phyloP scores from a whole-genome alignment of 495 filamentous ascomycete species.

The Aspergillus sclerotiicarbonarius region DNA sequence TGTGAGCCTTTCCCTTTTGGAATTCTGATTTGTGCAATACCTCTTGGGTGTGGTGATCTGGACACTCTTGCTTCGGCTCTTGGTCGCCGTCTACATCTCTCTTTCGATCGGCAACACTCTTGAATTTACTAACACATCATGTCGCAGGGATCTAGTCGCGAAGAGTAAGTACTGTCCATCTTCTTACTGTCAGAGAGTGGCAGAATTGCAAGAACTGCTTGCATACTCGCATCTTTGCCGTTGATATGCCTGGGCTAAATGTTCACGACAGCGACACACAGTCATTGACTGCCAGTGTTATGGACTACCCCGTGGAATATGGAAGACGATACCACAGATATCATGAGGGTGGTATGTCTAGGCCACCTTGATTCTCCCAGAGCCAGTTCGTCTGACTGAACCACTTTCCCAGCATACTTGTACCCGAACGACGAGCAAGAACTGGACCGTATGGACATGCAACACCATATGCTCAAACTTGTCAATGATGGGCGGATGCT shows the following conservation, averaged over 20 bases:
- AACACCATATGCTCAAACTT: constrained; percentile 59
- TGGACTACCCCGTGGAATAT: constrained; percentile 53
- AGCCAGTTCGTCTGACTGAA: constrained; percentile 13
- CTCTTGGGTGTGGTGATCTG: background rate
- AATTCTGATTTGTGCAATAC: constrained; percentile 1
- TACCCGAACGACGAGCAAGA: constrained; percentile 59
- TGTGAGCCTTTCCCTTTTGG: constrained; percentile 18
- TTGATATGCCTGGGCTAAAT: constrained; percentile 9
- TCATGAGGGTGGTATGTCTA: constrained; percentile 51
- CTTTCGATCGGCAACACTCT: background rate
- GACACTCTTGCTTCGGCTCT: background rate
- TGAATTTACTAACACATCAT: constrained; percentile 24
- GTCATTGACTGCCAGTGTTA: constrained; percentile 50
- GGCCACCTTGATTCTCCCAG: background rate
- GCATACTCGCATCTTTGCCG: background rate
- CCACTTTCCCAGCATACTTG: constrained; percentile 40
- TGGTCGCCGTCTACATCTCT: background rate
- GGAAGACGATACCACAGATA: constrained; percentile 57
- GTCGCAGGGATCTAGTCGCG: constrained; percentile 20
- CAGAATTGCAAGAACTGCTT: background rate
- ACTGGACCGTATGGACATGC: constrained; percentile 55
- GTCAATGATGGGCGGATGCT: constrained; percentile 52
- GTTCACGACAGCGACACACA: constrained; percentile 40
- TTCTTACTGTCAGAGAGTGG: background rate
- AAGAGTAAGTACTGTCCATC: constrained; percentile 19